Base-by-base conservation (phyloP, 176 grass and related monocot genomes). In the Puccinellia tenuiflora region DNA sequence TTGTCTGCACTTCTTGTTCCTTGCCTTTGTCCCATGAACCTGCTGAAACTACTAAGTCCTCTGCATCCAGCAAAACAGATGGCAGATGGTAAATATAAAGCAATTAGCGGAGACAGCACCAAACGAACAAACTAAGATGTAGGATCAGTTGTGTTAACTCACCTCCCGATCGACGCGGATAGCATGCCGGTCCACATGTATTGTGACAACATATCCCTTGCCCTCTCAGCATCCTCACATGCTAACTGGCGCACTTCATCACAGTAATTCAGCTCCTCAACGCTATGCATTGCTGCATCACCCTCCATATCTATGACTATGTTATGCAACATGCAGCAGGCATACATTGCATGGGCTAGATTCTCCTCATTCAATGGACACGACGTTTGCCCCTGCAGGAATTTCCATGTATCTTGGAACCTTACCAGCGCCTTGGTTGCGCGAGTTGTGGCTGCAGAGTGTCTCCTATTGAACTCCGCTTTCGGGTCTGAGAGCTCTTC, bases 281-380 rank as follows among this genome's bases (percentile, higher is more conserved):
- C 1, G 51, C 7, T 64, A 31, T 0, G 8, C 31, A 35, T 66
- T 1, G 3, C 8, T 11, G 31, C 17, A 66, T 66, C 31, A 20
- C 1, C 30, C 17, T 37, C 63, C 63, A 37, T 66, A 10, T 66
- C 63, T 37, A 66, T 37, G 3, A 67, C 9, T 38, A 67, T 67
- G 63, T 38, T 67, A 11, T 67, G 64, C 18, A 67, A 38, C 8
- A 0, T 12, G 33, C 64, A 38, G 64, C 64, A 67, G 3, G 33
- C 33, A 38, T 38, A 11, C 0, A 67, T 34, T 31, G 5, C 1
- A 3, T 4, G 3, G 1, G 0, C 0, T 66, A 8, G 30, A 66
- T 3, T 21, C 0, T 21, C 1, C 8, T 5, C 3, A 21, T 35
- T 21, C 1, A 1, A 3, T 0, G 18, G 33, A 0, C 33, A n/a